Evolutionary conservation across 1,139 yeast genomes (phyloP).

Genomic region (Suhomyces bokatorum): DNA sequence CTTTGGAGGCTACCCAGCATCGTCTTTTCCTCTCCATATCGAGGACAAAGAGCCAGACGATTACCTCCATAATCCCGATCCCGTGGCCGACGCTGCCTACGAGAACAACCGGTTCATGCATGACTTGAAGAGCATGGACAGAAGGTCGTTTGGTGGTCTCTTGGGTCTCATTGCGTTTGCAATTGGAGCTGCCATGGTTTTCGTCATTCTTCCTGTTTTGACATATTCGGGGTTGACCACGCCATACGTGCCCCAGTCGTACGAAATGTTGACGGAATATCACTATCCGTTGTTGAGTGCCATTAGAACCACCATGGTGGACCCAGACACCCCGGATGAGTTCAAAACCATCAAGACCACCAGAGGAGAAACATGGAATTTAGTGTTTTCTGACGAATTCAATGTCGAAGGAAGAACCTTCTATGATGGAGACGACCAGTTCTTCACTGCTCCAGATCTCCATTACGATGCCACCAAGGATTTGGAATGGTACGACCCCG

Average conservation of each 20-base stretch:
- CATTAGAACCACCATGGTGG: conserved; percentile 62
- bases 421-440: conserved; percentile 81
- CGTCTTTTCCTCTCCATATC: conserved; percentile 78
- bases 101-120: conserved; percentile 62
- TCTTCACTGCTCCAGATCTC: conserved; percentile 73
- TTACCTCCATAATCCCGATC: conserved; percentile 90
- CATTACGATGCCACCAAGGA: conserved; percentile 81
- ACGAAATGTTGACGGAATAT: conserved; percentile 56
- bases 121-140: conserved; percentile 63
- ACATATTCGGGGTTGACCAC: conserved; percentile 67
- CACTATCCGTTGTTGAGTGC: conserved; percentile 61
- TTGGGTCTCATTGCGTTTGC: conserved; percentile 57
- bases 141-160: conserved; percentile 57
- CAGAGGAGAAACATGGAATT: conserved; percentile 63
- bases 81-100: conserved; percentile 78
- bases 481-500: conserved; percentile 88
- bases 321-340: conserved; percentile 72
- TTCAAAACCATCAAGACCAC: conserved; percentile 48
- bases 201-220: conserved; percentile 70
- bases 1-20: conserved; percentile 92
- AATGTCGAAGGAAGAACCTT: conserved; percentile 81
- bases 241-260: conserved; percentile 29
- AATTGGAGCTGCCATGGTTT: conserved; percentile 62
- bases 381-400: conserved; percentile 84
- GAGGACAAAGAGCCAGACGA: conserved; percentile 94